Percentiles rank a stretch among this genome's conserved stretches.
Evolutionary conservation across 441 rosid genomes (phyloP).

Genomic region (Euphorbia neoarborescens): DNA sequence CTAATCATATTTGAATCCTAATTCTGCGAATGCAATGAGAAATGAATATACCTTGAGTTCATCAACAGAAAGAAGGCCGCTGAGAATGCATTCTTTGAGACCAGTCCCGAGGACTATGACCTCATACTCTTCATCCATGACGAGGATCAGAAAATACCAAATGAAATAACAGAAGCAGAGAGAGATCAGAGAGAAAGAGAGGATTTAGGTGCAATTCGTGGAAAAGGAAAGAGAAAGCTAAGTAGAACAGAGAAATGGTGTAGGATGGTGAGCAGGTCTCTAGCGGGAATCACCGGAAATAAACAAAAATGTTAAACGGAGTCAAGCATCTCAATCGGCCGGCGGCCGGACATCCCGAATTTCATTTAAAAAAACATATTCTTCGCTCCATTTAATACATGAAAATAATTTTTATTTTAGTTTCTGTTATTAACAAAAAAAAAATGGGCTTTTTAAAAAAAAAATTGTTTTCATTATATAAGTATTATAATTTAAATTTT

Average conservation of each 20-base stretch:
- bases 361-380: too few relatives aligned
- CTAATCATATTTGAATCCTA: background rate
- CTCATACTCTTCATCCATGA: slow-evolving; percentile 71
- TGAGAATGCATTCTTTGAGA: slow-evolving; percentile 78
- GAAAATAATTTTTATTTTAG: too few relatives aligned
- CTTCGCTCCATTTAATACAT: too few relatives aligned
- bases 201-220: background rate
- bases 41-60: slow-evolving; percentile 52
- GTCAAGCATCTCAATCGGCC: too few relatives aligned
- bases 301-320: background rate
- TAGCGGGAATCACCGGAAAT: slow-evolving; percentile 29
- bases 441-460: too few relatives aligned
- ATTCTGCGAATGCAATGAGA: background rate
- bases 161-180: background rate
- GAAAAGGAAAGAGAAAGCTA: background rate
- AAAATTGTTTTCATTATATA: too few relatives aligned
- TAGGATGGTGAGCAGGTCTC: slow-evolving; percentile 29
- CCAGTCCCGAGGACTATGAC: slow-evolving; percentile 72
- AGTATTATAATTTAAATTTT: too few relatives aligned
- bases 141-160: background rate
- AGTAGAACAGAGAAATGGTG: background rate
- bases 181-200: slow-evolving; percentile 1
- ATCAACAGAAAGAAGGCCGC: slow-evolving; percentile 77
- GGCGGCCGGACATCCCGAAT: too few relatives aligned
- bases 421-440: too few relatives aligned